Base-by-base conservation (phyloP, 2,329 filamentous ascomycete genomes). In the Raffaelea ambrosiae region DNA sequence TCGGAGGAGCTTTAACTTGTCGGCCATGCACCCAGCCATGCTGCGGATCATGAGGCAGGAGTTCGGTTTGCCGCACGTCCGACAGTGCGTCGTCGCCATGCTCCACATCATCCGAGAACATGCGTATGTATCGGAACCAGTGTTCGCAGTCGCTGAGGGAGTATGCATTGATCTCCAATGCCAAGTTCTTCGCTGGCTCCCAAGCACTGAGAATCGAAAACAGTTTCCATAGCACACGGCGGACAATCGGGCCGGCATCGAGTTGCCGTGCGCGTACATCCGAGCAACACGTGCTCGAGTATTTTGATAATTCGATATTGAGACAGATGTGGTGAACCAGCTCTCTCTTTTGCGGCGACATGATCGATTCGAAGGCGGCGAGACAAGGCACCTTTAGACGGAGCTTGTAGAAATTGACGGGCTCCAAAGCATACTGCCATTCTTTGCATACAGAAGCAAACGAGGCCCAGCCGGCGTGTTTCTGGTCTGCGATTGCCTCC, bases 131-230 rank as follows among this genome's bases (percentile, higher is more conserved):
- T 48, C 60, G 61, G 50, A 64, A 65, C 54, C 53, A 66, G 51
- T 66, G 59, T 42, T 63, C 50, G 11, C 41, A 57, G 56, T 67
- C 62, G 48, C 63, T 66, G 13, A 59, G 62, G 43, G 60, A 64
- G 38, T 61, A 57, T 2, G 51, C 57, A 47, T 61, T 62, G 18
- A 66, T 49, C 52, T 67, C 65, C 50, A 67, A 53, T 7, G 55
- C 55, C 52, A 67, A 52, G 26, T 48, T 41, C 22, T 50, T 50
- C 13, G 46, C 44, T 42, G 55, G 53, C 14, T 53, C 42, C 64
- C 63, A 65, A 10, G 44, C 52, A 23, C 56, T 57, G 23, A 66
- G 60, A 49, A 63, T 57, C 10, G 41, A 51, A 46, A 63, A 61
- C 1, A 66, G 55, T 31, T 55, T 61, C 52, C n/a, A 31, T 36